Conservation (phyloP, 208 protist species). For the Acanthamoeba castellanii region DNA sequence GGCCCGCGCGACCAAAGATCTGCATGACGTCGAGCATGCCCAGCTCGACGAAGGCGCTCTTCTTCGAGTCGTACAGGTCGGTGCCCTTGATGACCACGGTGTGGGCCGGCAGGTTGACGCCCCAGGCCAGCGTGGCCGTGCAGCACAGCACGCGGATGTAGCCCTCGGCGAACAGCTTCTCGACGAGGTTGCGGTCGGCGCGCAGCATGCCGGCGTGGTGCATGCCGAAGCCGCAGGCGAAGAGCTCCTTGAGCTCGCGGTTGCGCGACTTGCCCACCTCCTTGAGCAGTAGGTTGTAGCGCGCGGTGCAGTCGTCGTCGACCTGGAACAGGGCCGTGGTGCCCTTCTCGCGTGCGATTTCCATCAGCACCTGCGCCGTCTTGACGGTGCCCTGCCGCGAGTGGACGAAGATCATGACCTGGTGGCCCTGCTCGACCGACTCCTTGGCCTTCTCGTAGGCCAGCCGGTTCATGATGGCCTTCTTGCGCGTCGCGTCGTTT, state of each 20-base stretch:
- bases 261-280: constrained; percentile 89
- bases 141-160: constrained; percentile 96
- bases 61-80: constrained; percentile 93
- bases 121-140: constrained; percentile 99
- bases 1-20: constrained; percentile 97
- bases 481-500: constrained; percentile 78
- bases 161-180: constrained; percentile 96
- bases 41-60: constrained; percentile 96
- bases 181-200: constrained; percentile 95
- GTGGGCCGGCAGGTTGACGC: constrained; percentile 99
- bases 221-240: constrained; percentile 94
- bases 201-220: constrained; percentile 98
- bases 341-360: constrained; percentile 89
- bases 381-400: constrained; percentile 97
- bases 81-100: constrained; percentile 99
- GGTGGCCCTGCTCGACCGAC: constrained; percentile 95
- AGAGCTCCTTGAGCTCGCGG: constrained; percentile 93
- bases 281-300: constrained; percentile 18
- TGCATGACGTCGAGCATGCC: constrained; percentile 99
- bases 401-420: constrained; percentile 99
- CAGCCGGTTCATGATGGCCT: constrained; percentile 88
- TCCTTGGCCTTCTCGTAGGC: constrained; percentile 88
- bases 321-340: constrained; percentile 68
- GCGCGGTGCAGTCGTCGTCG: constrained; percentile 26
- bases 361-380: constrained; percentile 93